A percentile compares a stretch with the other conserved stretches of the same genome.
Conservation (phyloP, 2,329 filamentous ascomycete species). For the Penicillium sp. region DNA sequence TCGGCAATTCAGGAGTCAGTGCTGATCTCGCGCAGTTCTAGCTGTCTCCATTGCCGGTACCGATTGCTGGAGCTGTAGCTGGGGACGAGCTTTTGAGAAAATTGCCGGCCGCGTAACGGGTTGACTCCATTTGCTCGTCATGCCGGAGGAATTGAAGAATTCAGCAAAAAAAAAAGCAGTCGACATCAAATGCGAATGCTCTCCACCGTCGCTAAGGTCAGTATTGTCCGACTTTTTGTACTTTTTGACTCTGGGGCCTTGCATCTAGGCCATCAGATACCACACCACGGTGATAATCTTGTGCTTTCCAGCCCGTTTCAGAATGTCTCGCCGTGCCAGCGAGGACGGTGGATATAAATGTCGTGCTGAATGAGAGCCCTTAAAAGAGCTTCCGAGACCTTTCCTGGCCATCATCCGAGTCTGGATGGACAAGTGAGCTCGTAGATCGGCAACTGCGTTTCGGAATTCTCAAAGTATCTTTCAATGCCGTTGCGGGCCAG, state of each 20-base stretch:
- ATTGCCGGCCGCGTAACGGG: not conserved
- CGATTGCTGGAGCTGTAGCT: not conserved
- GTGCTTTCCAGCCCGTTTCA: slow-evolving; percentile 21
- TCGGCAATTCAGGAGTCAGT: slow-evolving; percentile 21
- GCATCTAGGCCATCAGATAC: not conserved
- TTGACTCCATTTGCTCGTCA: not conserved
- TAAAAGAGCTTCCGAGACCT: not conserved
- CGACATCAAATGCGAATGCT: not conserved
- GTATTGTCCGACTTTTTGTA: not conserved
- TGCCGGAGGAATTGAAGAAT: not conserved
- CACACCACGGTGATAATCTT: slow-evolving; percentile 3
- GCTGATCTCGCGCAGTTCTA: slow-evolving; percentile 2
- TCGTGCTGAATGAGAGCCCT: not conserved
- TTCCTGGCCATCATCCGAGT: not conserved
- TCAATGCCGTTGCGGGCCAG: not conserved
- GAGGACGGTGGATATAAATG: not conserved
- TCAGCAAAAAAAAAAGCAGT: not conserved
- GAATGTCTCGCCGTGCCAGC: slow-evolving; percentile 21
- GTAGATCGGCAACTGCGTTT: slow-evolving; percentile 2
- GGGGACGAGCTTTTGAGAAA: not conserved
- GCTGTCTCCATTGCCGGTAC: not conserved
- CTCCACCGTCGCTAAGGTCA: not conserved
- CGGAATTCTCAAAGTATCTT: not conserved
- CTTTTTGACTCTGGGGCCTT: not conserved
- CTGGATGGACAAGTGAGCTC: not conserved